Evolutionary conservation across 179 eudicot genomes (phyloP).

Genomic region (Spinacia oleracea): DNA sequence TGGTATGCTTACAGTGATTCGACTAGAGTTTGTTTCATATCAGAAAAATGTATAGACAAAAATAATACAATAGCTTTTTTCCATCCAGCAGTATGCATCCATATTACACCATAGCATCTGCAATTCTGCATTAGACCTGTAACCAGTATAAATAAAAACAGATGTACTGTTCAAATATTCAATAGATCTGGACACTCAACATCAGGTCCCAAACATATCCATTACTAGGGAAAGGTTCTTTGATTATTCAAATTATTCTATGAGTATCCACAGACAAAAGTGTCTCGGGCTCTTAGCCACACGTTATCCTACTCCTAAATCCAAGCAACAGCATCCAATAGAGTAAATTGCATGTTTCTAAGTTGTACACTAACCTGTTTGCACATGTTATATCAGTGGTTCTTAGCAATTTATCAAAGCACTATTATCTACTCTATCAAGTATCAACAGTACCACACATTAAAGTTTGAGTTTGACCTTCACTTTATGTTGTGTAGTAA

Average conservation of each 20-base stretch:
- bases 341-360: not conserved
- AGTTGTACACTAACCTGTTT: not conserved
- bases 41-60: not conserved
- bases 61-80: not conserved
- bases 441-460: not conserved
- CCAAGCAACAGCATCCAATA: not conserved
- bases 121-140: not conserved
- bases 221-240: not conserved
- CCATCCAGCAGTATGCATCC: not conserved
- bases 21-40: not conserved
- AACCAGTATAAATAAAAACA: constrained; percentile 3
- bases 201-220: constrained; percentile 7
- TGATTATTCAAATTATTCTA: not conserved
- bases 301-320: not conserved
- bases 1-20: not conserved
- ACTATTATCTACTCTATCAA: not conserved
- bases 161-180: not conserved
- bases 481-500: not conserved
- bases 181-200: not conserved
- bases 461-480: constrained; percentile 1
- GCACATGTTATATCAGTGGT: not conserved
- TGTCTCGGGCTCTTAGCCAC: not conserved
- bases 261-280: not conserved
- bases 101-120: constrained; percentile 1
- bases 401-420: not conserved